phyloP scores from a whole-genome alignment of 2,329 filamentous ascomycete genomes.

The Blastomyces percursus region DNA sequence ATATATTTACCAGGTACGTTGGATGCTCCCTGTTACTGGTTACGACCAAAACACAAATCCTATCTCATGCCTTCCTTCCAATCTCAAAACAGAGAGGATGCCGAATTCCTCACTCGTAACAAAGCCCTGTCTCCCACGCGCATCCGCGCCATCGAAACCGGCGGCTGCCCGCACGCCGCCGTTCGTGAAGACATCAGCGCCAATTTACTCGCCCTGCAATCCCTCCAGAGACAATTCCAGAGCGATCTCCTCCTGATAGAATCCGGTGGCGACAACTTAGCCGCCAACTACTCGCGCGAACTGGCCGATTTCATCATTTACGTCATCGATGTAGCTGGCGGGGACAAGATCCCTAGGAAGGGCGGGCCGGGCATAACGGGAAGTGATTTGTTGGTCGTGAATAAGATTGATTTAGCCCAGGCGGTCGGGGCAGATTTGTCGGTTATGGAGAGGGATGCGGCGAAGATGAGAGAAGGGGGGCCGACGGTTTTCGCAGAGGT shows the following conservation, averaged over 20 bases:
- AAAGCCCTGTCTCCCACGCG: conserved; percentile 68
- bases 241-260: conserved; percentile 88
- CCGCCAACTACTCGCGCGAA: conserved; percentile 91
- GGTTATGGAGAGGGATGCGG: conserved; percentile 90
- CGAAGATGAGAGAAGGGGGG: conserved; percentile 90
- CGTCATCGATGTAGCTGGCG: conserved; percentile 92
- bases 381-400: conserved; percentile 84
- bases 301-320: conserved; percentile 97
- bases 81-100: conserved; percentile 58
- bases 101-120: conserved; percentile 88
- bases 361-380: conserved; percentile 96
- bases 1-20: conserved; percentile 78
- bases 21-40: neutral
- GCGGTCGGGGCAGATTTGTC: conserved; percentile 78
- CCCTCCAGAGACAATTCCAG: conserved; percentile 67
- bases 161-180: conserved; percentile 91
- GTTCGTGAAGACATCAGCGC: conserved; percentile 93
- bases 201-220: conserved; percentile 85
- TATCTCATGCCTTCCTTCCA: neutral
- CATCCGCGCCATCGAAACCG: conserved; percentile 94
- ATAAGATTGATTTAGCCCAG: conserved; percentile 92
- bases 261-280: conserved; percentile 89
- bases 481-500: conserved; percentile 95
- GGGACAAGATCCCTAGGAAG: conserved; percentile 93
- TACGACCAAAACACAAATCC: neutral